Base-by-base conservation (phyloP, 345 rosid genomes). In the Populus euphratica region DNA sequence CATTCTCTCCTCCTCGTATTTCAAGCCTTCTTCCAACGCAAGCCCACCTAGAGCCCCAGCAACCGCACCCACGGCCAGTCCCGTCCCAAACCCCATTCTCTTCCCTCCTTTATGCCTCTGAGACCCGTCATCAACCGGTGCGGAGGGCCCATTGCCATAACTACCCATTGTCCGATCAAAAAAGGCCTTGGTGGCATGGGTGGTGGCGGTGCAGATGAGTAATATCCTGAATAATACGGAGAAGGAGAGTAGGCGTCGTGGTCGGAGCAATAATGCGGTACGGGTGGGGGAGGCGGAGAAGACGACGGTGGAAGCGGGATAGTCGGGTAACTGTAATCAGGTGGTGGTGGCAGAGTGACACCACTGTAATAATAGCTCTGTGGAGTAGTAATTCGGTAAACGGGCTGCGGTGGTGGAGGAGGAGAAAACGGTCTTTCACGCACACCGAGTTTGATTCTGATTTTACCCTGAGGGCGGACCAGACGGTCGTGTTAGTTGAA, bases 401-500 rank as follows among this genome's bases (percentile, higher is more conserved):
- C 83, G 3, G 36, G 65, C 13, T 41, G 77, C 12, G 76, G 79
- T 4, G 87, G 81, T 1, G 77, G 77, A 36, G 70, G 77, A 0
- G 70, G 64, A 5, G 70, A 59, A 59, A 69, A 75, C 11, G 85
- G 82, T 10, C 91, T 85, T 67, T 82, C 88, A 5, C 83, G 84
- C 59, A 89, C 47, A 2, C 85, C 86, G 16, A 88, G 68, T 81
- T 86, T 89, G 73, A 89, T 16, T 11, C 85, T 79, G 76, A 86
- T 82, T 87, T 88, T 88, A 8, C 90, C 93, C 71, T 89, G 92
- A 62, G 91, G 89, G 3, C 93, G 90, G 90, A 31, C 93, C 93
- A 13, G 91, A 89, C 0, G 93, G 90, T 3, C 90, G 90, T 72
- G 13, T 70, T 29, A 88, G 81, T 61, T 83, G 75, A 36, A 81